These are phyloP conservation scores for Aspergillus campestris DNA, from an alignment of 495 filamentous ascomycete species.

Conservation along the genomic window DNA sequence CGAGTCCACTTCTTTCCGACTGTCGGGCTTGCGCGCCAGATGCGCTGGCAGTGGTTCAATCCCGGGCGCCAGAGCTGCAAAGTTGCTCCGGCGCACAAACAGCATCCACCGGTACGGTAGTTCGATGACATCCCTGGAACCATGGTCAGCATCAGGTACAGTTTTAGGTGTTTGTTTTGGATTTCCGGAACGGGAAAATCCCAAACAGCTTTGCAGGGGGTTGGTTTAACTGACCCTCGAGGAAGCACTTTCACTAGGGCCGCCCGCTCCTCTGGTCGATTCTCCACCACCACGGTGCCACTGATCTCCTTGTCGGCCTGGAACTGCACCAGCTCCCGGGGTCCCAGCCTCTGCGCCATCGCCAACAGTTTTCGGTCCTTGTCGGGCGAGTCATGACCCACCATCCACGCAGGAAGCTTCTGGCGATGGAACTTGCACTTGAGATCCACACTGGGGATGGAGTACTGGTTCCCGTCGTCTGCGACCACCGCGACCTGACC, in stretches of 20 bases:
- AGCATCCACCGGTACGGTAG: conserved; percentile 49
- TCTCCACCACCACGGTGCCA: conserved; percentile 82
- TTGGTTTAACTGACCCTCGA: conserved; percentile 57
- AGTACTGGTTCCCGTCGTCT: conserved; percentile 87
- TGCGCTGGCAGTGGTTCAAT: conserved; percentile 54
- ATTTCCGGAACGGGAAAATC: conserved; percentile 10
- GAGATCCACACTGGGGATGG: conserved; percentile 80
- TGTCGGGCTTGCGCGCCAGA: conserved; percentile 41
- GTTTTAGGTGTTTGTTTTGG: no score
- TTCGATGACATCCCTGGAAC: conserved; percentile 40
- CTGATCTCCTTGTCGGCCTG: conserved; percentile 87
- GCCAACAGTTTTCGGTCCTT: conserved; percentile 50
- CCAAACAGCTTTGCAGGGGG: conserved; percentile 10
- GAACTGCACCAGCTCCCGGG: conserved; percentile 76
- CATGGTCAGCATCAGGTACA: no score
- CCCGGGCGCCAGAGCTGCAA: conserved; percentile 40
- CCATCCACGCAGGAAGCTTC: conserved; percentile 63
- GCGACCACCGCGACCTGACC: conserved; percentile 78
- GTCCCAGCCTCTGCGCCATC: conserved; percentile 57
- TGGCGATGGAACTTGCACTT: conserved; percentile 88
- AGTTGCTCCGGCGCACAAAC: conserved; percentile 45
- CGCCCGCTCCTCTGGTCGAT: conserved; percentile 54
- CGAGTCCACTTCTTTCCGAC: conserved; percentile 38
- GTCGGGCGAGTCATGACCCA: conserved; percentile 57
- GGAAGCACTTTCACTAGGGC: conserved; percentile 80